Evolutionary conservation across 352 stramenopile species (phyloP).

Genomic region (Elongisporangium senticosum): DNA sequence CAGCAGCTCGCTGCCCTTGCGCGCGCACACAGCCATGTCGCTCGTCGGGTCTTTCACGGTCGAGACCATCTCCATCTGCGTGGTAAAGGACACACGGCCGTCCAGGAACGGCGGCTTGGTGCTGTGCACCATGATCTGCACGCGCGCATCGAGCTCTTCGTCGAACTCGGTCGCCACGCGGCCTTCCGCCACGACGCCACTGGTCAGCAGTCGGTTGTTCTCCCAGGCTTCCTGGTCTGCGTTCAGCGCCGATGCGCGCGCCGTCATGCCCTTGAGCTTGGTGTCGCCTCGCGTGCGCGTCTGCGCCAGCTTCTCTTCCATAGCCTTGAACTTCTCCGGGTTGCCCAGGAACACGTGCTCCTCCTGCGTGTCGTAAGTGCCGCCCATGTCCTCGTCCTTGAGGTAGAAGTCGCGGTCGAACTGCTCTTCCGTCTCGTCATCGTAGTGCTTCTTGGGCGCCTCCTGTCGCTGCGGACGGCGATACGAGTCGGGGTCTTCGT

Average conservation of each 20-base stretch:
- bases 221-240: slow-evolving; percentile 98
- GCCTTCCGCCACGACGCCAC: slow-evolving; percentile 84
- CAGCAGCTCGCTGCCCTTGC: slow-evolving; percentile 90
- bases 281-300: slow-evolving; percentile 74
- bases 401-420: slow-evolving; percentile 96
- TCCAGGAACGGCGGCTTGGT: slow-evolving; percentile 97
- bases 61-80: slow-evolving; percentile 92
- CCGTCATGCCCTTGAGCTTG: slow-evolving; percentile 88
- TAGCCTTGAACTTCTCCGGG: slow-evolving; percentile 84
- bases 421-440: slow-evolving; percentile 82
- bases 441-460: slow-evolving; percentile 72
- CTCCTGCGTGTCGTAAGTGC: slow-evolving; percentile 45
- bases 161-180: slow-evolving; percentile 85
- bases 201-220: slow-evolving; percentile 94
- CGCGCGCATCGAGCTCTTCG: slow-evolving; percentile 92
- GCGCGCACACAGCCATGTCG: slow-evolving; percentile 94
- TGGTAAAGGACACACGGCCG: slow-evolving; percentile 93
- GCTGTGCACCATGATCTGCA: slow-evolving; percentile 97
- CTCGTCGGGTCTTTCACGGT: slow-evolving; percentile 94
- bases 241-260: slow-evolving; percentile 89
- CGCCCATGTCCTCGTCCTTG: slow-evolving; percentile 81
- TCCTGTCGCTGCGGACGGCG: slow-evolving; percentile 12
- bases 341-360: slow-evolving; percentile 90
- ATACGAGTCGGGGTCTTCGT: background rate
- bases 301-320: slow-evolving; percentile 88